These are phyloP conservation scores for Mycena indigotica DNA, from an alignment of 768 basidiomycete genomes.

Conservation along the genomic window DNA sequence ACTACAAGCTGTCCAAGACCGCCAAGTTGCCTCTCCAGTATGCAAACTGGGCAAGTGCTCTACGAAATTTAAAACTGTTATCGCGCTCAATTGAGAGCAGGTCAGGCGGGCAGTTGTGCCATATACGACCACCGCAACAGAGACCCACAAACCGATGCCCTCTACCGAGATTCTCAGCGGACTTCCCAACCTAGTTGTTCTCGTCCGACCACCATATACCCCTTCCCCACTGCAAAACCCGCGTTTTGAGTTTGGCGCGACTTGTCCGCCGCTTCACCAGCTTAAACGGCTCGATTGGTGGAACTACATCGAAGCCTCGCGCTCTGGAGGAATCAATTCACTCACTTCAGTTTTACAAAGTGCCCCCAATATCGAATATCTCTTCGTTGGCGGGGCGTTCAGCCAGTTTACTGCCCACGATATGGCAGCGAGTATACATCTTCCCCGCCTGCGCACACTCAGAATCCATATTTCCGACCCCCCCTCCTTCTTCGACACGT, in stretches of 20 bases:
- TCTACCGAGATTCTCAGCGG: constrained; percentile 50
- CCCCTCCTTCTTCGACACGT: constrained; percentile 55
- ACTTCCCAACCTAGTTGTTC: constrained; percentile 55
- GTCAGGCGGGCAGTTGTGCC: constrained; percentile 64
- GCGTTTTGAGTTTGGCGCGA: constrained; percentile 57
- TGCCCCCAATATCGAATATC: constrained; percentile 59
- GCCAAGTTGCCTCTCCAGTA: constrained; percentile 33
- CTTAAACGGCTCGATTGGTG: constrained; percentile 72
- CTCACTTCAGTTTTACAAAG: constrained; percentile 51
- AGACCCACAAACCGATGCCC: constrained; percentile 30
- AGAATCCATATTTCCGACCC: constrained; percentile 52
- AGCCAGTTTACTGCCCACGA: constrained; percentile 29
- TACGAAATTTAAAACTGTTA: neutral
- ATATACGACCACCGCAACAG: constrained; percentile 53
- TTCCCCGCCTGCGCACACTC: constrained; percentile 55
- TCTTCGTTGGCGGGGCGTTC: constrained; percentile 54
- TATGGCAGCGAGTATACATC: constrained; percentile 28
- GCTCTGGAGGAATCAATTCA: constrained; percentile 68
- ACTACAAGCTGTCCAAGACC: constrained; percentile 44
- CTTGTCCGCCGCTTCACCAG: constrained; percentile 46
- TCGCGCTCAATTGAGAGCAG: constrained; percentile 25
- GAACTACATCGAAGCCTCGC: constrained; percentile 58
- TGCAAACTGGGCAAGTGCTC: constrained; percentile 34
- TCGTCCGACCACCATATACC: constrained; percentile 48
- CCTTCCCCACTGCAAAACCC: constrained; percentile 24